Conservation (phyloP, 2,329 filamentous ascomycete species). For the Clonostachys rosea region DNA sequence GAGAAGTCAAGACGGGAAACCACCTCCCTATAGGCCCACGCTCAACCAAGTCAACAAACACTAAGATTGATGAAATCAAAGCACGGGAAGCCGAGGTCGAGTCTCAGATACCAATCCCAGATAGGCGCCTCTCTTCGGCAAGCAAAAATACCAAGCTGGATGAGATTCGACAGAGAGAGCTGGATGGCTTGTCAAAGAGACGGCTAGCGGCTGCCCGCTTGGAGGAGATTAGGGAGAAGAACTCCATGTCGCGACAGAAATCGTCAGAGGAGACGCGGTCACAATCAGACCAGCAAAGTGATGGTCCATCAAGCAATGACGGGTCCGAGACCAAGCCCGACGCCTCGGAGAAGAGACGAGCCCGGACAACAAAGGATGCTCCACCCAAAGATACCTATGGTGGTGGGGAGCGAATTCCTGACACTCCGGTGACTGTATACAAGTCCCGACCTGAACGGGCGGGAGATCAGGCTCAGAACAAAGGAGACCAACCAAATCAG, state of each 20-base stretch:
- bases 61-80: conserved; percentile 29
- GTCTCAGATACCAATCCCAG: conserved; percentile 20
- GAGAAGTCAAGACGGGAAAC: conserved; percentile 28
- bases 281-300: too few species aligned
- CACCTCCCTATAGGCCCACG: conserved; percentile 9
- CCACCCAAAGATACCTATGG: conserved; percentile 2
- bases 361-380: background rate
- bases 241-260: conserved; percentile 36
- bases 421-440: conserved; percentile 35
- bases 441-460: conserved; percentile 9
- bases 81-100: conserved; percentile 23
- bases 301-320: too few species aligned
- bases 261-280: conserved; percentile 29
- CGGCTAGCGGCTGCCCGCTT: conserved; percentile 43
- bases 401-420: conserved; percentile 24
- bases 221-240: conserved; percentile 47
- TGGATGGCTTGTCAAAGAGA: conserved; percentile 36
- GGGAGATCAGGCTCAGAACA: background rate
- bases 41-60: conserved; percentile 10
- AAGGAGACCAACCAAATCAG: background rate
- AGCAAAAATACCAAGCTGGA: conserved; percentile 41
- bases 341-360: conserved; percentile 9
- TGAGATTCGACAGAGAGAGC: conserved; percentile 39
- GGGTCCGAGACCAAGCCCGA: conserved; percentile 10
- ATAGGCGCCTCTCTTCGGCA: conserved; percentile 15